Conservation (phyloP, 768 basidiomycete genomes). For the Rhodotorula taiwanensis region DNA sequence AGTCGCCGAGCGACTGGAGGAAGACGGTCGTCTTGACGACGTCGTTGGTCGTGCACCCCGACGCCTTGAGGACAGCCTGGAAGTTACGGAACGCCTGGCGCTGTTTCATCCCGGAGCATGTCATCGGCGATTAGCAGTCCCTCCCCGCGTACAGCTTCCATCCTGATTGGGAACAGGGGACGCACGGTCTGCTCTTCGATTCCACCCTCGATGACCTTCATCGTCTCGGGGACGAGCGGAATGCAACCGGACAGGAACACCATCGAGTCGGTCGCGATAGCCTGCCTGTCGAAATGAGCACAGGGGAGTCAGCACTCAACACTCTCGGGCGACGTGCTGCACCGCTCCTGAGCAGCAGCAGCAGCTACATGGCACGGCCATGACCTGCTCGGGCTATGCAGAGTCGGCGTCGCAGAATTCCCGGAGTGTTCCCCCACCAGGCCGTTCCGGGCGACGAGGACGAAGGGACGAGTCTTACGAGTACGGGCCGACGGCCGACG, state of each 20-base stretch:
- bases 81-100: constrained; percentile 80
- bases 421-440: too few species aligned
- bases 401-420: neutral
- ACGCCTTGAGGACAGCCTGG: constrained; percentile 70
- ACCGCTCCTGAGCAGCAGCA: neutral
- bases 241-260: constrained; percentile 88
- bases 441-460: too few species aligned
- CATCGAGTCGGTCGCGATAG: constrained; percentile 34
- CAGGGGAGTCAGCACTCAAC: too few species aligned
- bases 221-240: constrained; percentile 66
- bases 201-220: constrained; percentile 64
- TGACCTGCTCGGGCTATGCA: neutral
- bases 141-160: too few species aligned
- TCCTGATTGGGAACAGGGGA: too few species aligned
- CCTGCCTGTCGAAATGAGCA: too few species aligned
- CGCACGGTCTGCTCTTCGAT: constrained; percentile 66
- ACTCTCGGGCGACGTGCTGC: too few species aligned
- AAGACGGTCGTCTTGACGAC: constrained; percentile 79
- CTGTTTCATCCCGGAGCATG: too few species aligned
- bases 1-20: constrained; percentile 61
- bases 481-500: constrained; percentile 25
- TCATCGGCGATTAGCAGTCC: too few species aligned
- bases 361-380: neutral
- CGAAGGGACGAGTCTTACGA: neutral
- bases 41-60: constrained; percentile 67